These are phyloP conservation scores for Venturia pyrina DNA, from an alignment of 2,329 filamentous ascomycete species.

Conservation along the genomic window DNA sequence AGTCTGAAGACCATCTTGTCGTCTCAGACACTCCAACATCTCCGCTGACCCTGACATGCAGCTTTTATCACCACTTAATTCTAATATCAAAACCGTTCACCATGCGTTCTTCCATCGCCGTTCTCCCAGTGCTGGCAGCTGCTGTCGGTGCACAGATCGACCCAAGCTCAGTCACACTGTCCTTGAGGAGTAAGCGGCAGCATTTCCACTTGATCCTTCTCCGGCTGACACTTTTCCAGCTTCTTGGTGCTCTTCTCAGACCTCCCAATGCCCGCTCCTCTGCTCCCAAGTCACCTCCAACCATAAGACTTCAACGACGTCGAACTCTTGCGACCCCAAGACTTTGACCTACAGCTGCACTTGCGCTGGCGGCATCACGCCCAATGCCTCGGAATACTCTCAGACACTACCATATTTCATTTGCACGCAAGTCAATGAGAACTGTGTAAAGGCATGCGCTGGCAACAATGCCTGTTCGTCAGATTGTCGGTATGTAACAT, in stretches of 20 bases:
- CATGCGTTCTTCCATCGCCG: constrained; percentile 42
- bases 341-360: constrained; percentile 61
- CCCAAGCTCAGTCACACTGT: constrained; percentile 47
- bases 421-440: constrained; percentile 60
- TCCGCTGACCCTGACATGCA: background rate
- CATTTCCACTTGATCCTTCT: background rate
- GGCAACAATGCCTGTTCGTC: constrained; percentile 48
- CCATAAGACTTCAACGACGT: constrained; percentile 36
- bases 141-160: constrained; percentile 50
- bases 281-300: constrained; percentile 50
- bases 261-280: constrained; percentile 57
- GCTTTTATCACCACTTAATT: background rate
- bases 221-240: constrained; percentile 26
- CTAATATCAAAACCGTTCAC: background rate
- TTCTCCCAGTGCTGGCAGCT: constrained; percentile 41
- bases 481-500: constrained; percentile 39
- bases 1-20: background rate
- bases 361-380: constrained; percentile 55
- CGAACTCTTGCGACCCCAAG: constrained; percentile 57
- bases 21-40: background rate
- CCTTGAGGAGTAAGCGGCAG: constrained; percentile 15
- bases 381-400: constrained; percentile 68
- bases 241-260: constrained; percentile 57
- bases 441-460: constrained; percentile 53
- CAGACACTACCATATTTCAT: constrained; percentile 69